Percentiles rank a stretch among this genome's conserved stretches.
Evolutionary conservation across 2,329 filamentous ascomycete species (phyloP).

Genomic region (Curvularia eragrostidis): DNA sequence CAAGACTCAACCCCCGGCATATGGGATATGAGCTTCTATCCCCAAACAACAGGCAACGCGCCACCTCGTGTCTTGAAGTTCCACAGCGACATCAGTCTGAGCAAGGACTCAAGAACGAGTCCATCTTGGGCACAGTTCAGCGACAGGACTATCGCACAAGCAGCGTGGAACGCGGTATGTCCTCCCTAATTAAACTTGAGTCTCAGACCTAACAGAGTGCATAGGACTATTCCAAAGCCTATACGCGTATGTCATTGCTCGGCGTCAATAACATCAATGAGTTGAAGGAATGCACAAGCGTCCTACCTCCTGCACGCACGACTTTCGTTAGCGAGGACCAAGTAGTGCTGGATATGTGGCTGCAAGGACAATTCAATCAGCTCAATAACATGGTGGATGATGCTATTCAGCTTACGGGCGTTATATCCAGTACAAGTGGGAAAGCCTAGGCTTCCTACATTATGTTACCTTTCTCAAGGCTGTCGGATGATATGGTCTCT

Average conservation of each 20-base stretch:
- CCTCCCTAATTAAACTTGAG: background rate
- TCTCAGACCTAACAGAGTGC: background rate
- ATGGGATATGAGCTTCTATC: constrained; percentile 50
- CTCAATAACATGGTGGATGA: constrained; percentile 45
- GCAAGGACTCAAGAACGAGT: constrained; percentile 43
- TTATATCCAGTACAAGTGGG: constrained; percentile 19
- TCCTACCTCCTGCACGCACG: constrained; percentile 49
- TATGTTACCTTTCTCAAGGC: background rate
- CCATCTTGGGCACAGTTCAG: constrained; percentile 44
- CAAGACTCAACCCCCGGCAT: constrained; percentile 48
- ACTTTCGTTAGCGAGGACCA: constrained; percentile 39
- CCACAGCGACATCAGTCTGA: constrained; percentile 45
- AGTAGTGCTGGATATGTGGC: constrained; percentile 38
- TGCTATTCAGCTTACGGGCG: constrained; percentile 42
- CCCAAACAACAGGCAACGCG: constrained; percentile 37
- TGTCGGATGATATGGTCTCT: background rate
- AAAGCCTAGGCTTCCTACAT: background rate
- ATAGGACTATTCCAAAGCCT: constrained; percentile 60
- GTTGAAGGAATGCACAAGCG: constrained; percentile 63
- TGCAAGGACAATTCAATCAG: constrained; percentile 43
- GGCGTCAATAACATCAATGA: constrained; percentile 65
- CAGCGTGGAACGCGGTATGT: constrained; percentile 46
- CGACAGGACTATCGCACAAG: constrained; percentile 31
- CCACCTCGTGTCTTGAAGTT: constrained; percentile 48
- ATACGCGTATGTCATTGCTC: constrained; percentile 62